Conservation (phyloP, 2,329 filamentous ascomycete species). For the Colletotrichum tamarilloi region DNA sequence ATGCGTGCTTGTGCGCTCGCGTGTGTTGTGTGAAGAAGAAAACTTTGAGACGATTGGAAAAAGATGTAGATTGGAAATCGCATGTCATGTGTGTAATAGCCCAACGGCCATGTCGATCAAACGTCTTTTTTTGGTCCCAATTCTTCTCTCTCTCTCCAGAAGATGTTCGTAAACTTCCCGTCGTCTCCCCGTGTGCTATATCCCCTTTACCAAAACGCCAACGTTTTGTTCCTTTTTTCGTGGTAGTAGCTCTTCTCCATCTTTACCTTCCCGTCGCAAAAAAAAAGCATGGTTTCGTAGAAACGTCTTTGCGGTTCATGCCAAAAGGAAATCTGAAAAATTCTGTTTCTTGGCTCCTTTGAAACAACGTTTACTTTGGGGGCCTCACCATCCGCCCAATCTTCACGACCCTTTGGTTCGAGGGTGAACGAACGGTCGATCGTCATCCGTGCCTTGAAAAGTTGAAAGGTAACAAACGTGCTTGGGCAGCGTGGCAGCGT, state of each 20-base stretch:
- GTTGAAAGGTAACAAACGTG: background rate
- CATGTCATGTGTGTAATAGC: background rate
- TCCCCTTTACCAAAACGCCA: background rate
- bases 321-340: background rate
- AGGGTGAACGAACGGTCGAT: background rate
- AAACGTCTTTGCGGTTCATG: conserved; percentile 12
- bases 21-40: background rate
- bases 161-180: background rate
- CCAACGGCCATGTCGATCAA: conserved; percentile 5
- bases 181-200: background rate
- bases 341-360: background rate
- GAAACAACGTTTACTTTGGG: background rate
- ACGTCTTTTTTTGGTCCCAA: background rate
- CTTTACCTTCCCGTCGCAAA: background rate
- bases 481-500: background rate
- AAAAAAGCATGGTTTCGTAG: background rate
- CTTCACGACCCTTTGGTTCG: background rate
- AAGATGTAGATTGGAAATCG: background rate
- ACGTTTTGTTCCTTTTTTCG: background rate
- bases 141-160: background rate
- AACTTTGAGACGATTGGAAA: background rate
- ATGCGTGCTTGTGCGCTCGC: too few species aligned
- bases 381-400: background rate
- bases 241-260: too few species aligned
- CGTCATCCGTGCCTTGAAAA: background rate